phyloP scores from a whole-genome alignment of 352 stramenopile genomes.

The Blastocystis sp. region DNA sequence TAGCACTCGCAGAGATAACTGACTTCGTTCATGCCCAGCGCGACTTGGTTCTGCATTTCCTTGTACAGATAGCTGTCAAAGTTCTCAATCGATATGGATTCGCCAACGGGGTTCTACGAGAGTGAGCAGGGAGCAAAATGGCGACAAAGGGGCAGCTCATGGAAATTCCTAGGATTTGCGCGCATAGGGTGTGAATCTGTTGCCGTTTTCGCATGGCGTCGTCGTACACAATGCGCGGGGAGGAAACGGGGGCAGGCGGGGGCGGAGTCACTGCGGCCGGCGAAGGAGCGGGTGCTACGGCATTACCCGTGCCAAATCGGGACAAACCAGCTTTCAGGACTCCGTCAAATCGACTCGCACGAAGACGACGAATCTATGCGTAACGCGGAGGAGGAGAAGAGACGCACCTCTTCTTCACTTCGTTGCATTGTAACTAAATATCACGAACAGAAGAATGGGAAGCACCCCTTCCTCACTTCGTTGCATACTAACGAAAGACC shows the following conservation, averaged over 20 bases:
- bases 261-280: background rate
- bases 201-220: constrained; percentile 26
- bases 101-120: constrained; percentile 4
- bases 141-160: constrained; percentile 36
- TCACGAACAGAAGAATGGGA: background rate
- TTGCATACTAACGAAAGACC: background rate
- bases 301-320: background rate
- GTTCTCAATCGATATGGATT: constrained; percentile 11
- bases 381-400: background rate
- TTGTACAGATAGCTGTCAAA: background rate
- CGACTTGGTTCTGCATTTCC: background rate
- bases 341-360: constrained; percentile 38
- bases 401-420: constrained; percentile 4
- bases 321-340: constrained; percentile 9
- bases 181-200: constrained; percentile 37
- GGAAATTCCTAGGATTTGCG: constrained; percentile 15
- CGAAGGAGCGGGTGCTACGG: background rate
- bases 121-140: background rate
- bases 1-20: constrained; percentile 41
- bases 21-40: constrained; percentile 18
- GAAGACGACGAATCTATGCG: constrained; percentile 44
- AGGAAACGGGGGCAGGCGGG: background rate
- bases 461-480: background rate
- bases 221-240: constrained; percentile 30
- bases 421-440: constrained; percentile 24